Conservation (phyloP, 805 yeast species). For the Metschnikowia noctiluminum region DNA sequence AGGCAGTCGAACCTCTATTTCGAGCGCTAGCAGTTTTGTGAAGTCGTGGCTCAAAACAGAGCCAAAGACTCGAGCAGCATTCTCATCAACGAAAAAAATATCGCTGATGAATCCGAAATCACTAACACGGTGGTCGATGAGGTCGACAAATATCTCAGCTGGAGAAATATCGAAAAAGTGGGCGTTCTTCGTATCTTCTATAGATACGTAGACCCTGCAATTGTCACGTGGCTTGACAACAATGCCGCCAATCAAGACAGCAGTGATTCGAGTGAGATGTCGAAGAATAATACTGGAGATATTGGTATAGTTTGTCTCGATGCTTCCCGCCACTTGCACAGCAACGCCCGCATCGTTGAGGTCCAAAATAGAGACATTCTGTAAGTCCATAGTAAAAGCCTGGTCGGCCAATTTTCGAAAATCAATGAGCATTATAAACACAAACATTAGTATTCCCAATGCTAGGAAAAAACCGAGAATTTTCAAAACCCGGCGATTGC, state of each 20-base stretch:
- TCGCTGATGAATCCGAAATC: conserved; percentile 24
- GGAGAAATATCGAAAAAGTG: conserved; percentile 26
- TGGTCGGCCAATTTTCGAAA: conserved; percentile 15
- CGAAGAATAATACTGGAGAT: conserved; percentile 23
- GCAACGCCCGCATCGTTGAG: conserved; percentile 26
- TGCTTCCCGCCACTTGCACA: conserved; percentile 25
- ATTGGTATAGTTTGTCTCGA: conserved; percentile 27
- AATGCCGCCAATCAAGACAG: conserved; percentile 24
- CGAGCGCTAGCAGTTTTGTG: conserved; percentile 5
- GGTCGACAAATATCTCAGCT: conserved; percentile 23
- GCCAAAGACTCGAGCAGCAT: conserved; percentile 14
- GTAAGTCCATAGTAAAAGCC: conserved; percentile 23
- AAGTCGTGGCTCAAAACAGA: conserved; percentile 9
- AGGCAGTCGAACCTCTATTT: conserved; percentile 21
- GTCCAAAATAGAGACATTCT: conserved; percentile 22
- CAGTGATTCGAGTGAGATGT: conserved; percentile 19
- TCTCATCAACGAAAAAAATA: conserved; percentile 19
- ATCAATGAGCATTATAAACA: conserved; percentile 2
- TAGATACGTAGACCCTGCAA: conserved; percentile 20
- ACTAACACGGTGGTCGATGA: conserved; percentile 20
- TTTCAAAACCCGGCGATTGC: conserved; percentile 1
- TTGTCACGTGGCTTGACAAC: conserved; percentile 20
- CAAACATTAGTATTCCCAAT: conserved; percentile 1
- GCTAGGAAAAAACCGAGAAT: conserved; percentile 1
- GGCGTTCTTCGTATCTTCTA: conserved; percentile 8